These are phyloP conservation scores for Marasmius tenuissimus DNA, from an alignment of 1,284 basidiomycete genomes.

Conservation along the genomic window DNA sequence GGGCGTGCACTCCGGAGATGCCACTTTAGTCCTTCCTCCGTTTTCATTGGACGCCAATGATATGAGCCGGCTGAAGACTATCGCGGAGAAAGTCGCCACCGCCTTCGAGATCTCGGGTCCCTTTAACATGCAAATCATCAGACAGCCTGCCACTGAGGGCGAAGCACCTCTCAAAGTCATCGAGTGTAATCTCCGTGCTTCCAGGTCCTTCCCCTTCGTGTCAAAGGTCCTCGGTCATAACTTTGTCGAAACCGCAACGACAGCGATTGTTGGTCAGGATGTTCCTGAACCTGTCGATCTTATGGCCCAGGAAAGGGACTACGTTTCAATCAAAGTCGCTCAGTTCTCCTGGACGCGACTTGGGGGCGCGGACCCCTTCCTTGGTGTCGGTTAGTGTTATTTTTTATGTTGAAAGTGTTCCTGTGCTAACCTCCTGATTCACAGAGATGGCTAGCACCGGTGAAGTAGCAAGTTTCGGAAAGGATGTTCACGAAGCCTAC, in stretches of 20 bases:
- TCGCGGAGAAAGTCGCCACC: conserved; percentile 92
- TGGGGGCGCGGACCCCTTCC: conserved; percentile 93
- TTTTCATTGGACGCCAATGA: conserved; percentile 80
- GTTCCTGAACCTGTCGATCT: conserved; percentile 94
- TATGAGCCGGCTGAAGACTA: conserved; percentile 86
- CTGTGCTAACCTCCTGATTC: neutral
- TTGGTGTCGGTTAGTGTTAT: conserved; percentile 81
- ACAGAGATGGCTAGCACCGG: conserved; percentile 98
- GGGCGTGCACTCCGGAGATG: conserved; percentile 98
- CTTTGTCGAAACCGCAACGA: conserved; percentile 94
- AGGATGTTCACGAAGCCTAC: conserved; percentile 94
- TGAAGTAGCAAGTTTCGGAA: conserved; percentile 97
- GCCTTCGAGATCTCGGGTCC: conserved; percentile 98
- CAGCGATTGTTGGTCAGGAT: conserved; percentile 87
- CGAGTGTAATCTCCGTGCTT: conserved; percentile 97
- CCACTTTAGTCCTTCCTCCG: conserved; percentile 97
- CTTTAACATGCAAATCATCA: conserved; percentile 99
- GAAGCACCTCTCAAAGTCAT: conserved; percentile 91
- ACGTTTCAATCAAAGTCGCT: conserved; percentile 96
- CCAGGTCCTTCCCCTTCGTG: conserved; percentile 98
- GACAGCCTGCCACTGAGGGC: conserved; percentile 67
- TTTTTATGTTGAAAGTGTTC: neutral
- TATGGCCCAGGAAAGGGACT: conserved; percentile 90
- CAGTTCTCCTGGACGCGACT: conserved; percentile 99
- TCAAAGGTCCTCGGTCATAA: conserved; percentile 97